phyloP scores from a whole-genome alignment of 1,139 yeast species.

The Lodderomyces jiufengensis region DNA sequence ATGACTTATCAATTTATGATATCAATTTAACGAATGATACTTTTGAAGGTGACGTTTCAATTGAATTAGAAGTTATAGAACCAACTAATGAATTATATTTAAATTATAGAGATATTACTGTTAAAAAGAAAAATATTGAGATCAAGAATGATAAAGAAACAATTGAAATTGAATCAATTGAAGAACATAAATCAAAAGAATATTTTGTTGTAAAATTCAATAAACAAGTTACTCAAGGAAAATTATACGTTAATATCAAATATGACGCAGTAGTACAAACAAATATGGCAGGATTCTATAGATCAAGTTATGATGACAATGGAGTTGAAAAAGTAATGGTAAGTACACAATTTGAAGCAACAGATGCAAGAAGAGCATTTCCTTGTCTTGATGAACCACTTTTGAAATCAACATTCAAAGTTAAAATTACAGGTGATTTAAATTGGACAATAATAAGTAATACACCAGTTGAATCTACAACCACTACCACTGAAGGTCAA shows the following conservation, averaged over 20 bases:
- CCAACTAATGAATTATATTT: slow-evolving; percentile 38
- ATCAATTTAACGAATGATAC: slow-evolving; percentile 32
- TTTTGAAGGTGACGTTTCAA: slow-evolving; percentile 40
- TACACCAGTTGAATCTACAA: slow-evolving; percentile 49
- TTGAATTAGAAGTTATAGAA: slow-evolving; percentile 31
- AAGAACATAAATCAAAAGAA: slow-evolving; percentile 24
- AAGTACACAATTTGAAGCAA: slow-evolving; percentile 83
- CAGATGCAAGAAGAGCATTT: slow-evolving; percentile 81
- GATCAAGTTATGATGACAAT: slow-evolving; percentile 63
- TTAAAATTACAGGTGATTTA: slow-evolving; percentile 54
- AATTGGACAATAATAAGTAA: slow-evolving; percentile 68
- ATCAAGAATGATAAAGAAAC: slow-evolving; percentile 5
- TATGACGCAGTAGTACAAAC: slow-evolving; percentile 51
- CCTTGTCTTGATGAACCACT: slow-evolving; percentile 83
- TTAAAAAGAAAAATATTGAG: slow-evolving; percentile 16
- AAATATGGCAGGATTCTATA: slow-evolving; percentile 75
- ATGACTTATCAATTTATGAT: slow-evolving; percentile 35
- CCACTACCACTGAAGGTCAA: slow-evolving; percentile 12
- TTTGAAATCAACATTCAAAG: slow-evolving; percentile 67
- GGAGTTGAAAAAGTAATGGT: slow-evolving; percentile 64
- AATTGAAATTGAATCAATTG: slow-evolving; percentile 17
- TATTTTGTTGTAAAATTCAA: slow-evolving; percentile 25
- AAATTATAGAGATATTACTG: slow-evolving; percentile 38
- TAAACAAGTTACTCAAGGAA: slow-evolving; percentile 10
- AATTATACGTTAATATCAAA: slow-evolving; percentile 29